Percentiles rank a stretch among this genome's conserved stretches.
phyloP scores from a whole-genome alignment of 2,329 filamentous ascomycete species.

The Nemania sp. region DNA sequence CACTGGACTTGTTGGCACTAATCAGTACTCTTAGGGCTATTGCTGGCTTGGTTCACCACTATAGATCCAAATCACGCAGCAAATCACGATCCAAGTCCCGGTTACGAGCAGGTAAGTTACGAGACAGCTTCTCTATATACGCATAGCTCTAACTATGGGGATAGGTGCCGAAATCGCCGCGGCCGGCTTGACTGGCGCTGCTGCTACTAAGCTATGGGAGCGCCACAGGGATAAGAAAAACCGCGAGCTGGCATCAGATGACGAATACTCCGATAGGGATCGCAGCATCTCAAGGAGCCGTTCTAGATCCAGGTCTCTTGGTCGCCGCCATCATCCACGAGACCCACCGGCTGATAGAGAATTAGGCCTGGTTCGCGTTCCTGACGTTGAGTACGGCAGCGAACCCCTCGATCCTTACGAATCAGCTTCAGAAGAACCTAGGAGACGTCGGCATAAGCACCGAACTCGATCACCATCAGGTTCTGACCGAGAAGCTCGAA shows the following conservation, averaged over 20 bases:
- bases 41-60: conserved; percentile 61
- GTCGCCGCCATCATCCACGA: conserved; percentile 52
- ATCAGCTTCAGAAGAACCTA: conserved; percentile 51
- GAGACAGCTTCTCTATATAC: neutral
- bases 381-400: conserved; percentile 63
- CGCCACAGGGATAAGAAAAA: conserved; percentile 64
- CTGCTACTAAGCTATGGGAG: conserved; percentile 65
- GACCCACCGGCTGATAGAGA: conserved; percentile 62
- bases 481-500: conserved; percentile 42
- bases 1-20: conserved; percentile 12
- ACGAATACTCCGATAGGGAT: conserved; percentile 39
- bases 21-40: conserved; percentile 46
- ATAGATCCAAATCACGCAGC: conserved; percentile 53
- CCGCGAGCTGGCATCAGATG: conserved; percentile 42
- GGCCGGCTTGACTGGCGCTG: conserved; percentile 62
- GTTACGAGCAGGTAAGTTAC: conserved; percentile 46
- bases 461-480: conserved; percentile 43
- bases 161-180: conserved; percentile 60
- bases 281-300: conserved; percentile 53
- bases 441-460: conserved; percentile 44
- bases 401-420: conserved; percentile 58
- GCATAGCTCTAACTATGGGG: conserved; percentile 17
- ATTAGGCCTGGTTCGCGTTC: conserved; percentile 58
- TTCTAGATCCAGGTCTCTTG: conserved; percentile 41
- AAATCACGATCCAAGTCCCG: conserved; percentile 47